These are phyloP conservation scores for Metschnikowia cerradonensis DNA, from an alignment of 805 yeast genomes.

Conservation along the genomic window DNA sequence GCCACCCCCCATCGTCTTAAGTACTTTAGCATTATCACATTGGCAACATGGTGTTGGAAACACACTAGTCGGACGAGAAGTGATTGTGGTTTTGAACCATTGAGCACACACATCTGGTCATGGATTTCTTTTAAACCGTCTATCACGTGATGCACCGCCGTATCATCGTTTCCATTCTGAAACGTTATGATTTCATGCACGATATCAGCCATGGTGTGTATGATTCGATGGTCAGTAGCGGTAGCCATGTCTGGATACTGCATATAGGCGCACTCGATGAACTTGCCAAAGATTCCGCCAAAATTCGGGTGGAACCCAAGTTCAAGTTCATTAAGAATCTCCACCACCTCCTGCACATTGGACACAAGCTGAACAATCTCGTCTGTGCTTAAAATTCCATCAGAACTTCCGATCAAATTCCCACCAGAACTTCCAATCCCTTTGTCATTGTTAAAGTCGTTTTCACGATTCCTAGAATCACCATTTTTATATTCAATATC, in stretches of 20 bases:
- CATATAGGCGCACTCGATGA: slow-evolving; percentile 21
- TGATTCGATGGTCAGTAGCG: slow-evolving; percentile 20
- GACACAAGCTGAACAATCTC: slow-evolving; percentile 6
- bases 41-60: not conserved
- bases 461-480: too few species aligned
- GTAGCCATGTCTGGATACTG: slow-evolving; percentile 18
- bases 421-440: too few species aligned
- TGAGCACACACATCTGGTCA: not conserved
- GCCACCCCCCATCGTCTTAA: not conserved
- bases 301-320: slow-evolving; percentile 22
- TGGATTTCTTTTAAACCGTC: not conserved
- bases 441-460: too few species aligned
- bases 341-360: slow-evolving; percentile 18
- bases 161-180: slow-evolving; percentile 21
- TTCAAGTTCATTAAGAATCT: slow-evolving; percentile 25
- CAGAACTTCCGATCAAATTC: too few species aligned
- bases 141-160: not conserved
- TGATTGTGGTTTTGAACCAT: not conserved
- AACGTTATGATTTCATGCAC: slow-evolving; percentile 27
- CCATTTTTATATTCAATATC: too few species aligned
- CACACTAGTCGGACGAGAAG: not conserved
- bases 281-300: slow-evolving; percentile 22
- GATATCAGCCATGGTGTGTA: slow-evolving; percentile 18
- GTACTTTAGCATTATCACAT: not conserved
- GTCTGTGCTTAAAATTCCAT: not conserved